Evolutionary conservation across 768 basidiomycete species (phyloP).

Genomic region (Kondoa subrosea): DNA sequence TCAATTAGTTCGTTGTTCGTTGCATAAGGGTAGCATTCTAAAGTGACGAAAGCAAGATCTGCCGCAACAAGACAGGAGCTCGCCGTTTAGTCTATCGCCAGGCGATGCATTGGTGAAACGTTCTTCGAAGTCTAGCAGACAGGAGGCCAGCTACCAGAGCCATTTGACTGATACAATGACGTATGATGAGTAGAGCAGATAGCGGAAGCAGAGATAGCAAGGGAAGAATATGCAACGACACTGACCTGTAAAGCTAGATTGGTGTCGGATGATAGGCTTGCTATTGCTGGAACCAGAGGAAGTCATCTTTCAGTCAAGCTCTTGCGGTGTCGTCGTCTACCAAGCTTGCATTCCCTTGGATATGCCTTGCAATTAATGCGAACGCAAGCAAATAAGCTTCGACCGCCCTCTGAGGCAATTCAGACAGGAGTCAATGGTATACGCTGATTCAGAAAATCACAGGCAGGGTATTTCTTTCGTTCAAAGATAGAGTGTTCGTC

Average conservation of each 20-base stretch:
- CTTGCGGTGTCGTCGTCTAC: neutral
- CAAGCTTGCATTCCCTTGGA: neutral
- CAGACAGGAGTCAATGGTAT: neutral
- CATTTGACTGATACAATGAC: too few species aligned
- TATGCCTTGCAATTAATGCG: neutral
- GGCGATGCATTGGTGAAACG: too few species aligned
- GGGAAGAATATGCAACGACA: too few species aligned
- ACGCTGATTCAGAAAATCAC: neutral
- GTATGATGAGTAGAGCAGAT: too few species aligned
- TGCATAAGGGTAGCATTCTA: neutral
- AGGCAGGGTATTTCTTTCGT: too few species aligned
- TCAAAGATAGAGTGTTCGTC: too few species aligned
- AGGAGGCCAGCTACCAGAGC: too few species aligned
- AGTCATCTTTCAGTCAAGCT: neutral
- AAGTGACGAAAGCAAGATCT: too few species aligned
- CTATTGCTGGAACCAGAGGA: neutral
- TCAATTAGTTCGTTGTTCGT: neutral
- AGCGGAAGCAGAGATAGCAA: too few species aligned
- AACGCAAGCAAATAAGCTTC: neutral
- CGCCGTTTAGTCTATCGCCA: too few species aligned
- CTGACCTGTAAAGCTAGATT: neutral
- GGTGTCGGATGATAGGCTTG: neutral
- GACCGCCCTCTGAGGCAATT: neutral
- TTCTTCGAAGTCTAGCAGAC: too few species aligned
- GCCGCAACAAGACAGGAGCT: too few species aligned